Percentiles rank a stretch among this genome's conserved stretches.
Conservation (phyloP, 345 rosid species). For the Ailanthus altissimus region DNA sequence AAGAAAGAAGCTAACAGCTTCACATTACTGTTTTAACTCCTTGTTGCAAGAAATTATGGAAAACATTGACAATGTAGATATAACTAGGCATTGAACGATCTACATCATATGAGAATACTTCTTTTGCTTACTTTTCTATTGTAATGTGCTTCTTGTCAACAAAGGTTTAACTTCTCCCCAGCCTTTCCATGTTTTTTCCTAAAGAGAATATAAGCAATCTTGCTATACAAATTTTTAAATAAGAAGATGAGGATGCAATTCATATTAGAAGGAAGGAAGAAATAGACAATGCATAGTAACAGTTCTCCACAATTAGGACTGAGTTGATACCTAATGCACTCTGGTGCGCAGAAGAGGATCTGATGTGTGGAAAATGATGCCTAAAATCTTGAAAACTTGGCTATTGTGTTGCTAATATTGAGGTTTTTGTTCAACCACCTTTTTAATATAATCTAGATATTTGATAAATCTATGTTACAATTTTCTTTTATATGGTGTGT, state of each 20-base stretch:
- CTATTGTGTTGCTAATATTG: neutral
- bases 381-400: neutral
- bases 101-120: too few relatives aligned
- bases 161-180: too few relatives aligned
- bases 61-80: too few relatives aligned
- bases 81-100: too few relatives aligned
- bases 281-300: neutral
- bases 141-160: too few relatives aligned
- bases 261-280: neutral
- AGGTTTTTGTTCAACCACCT: neutral
- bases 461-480: conserved; percentile 7
- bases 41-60: neutral
- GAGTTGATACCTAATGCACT: neutral
- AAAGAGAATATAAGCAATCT: too few relatives aligned
- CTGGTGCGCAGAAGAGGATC: neutral
- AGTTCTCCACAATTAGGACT: neutral
- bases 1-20: neutral
- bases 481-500: conserved; percentile 15
- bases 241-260: neutral
- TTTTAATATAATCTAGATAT: neutral
- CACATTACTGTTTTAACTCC: neutral
- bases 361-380: neutral
- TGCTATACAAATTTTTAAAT: too few relatives aligned
- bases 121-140: too few relatives aligned
- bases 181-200: too few relatives aligned